These are phyloP conservation scores for Xylariaceae sp. DNA, from an alignment of 2,329 filamentous ascomycete species.

Conservation along the genomic window DNA sequence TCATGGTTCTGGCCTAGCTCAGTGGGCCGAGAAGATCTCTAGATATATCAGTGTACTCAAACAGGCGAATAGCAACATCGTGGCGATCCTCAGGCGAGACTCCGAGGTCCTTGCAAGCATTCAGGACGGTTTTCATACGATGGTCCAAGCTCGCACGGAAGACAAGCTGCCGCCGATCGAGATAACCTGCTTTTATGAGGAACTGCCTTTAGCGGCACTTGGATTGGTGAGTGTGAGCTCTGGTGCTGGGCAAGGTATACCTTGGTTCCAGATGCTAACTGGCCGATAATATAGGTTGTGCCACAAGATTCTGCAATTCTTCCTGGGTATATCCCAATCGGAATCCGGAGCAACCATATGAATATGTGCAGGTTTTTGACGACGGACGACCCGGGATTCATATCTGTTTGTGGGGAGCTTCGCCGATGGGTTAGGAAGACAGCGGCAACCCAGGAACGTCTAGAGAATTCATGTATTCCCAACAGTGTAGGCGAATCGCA, in stretches of 20 bases:
- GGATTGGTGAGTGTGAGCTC: background rate
- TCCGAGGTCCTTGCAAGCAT: background rate
- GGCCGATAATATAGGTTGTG: background rate
- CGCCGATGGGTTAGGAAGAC: background rate
- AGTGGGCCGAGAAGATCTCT: slow-evolving; percentile 30
- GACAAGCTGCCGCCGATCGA: background rate
- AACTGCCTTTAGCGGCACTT: background rate
- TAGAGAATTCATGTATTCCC: background rate
- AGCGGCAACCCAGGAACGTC: background rate
- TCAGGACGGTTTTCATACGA: slow-evolving; percentile 1
- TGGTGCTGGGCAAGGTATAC: too few relatives aligned
- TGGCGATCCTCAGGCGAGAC: background rate
- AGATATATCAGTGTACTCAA: slow-evolving; percentile 28
- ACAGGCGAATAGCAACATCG: slow-evolving; percentile 25
- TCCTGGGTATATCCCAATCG: background rate
- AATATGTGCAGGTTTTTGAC: background rate
- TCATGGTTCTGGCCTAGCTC: slow-evolving; percentile 30
- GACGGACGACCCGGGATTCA: background rate
- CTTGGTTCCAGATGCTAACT: background rate
- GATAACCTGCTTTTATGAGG: slow-evolving; percentile 3
- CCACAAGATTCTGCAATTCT: background rate
- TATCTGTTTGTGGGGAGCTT: background rate
- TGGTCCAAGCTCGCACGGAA: background rate
- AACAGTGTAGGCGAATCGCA: background rate
- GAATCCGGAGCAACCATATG: slow-evolving; percentile 2